phyloP scores from a whole-genome alignment of 345 rosid species.

The Salix exigua region DNA sequence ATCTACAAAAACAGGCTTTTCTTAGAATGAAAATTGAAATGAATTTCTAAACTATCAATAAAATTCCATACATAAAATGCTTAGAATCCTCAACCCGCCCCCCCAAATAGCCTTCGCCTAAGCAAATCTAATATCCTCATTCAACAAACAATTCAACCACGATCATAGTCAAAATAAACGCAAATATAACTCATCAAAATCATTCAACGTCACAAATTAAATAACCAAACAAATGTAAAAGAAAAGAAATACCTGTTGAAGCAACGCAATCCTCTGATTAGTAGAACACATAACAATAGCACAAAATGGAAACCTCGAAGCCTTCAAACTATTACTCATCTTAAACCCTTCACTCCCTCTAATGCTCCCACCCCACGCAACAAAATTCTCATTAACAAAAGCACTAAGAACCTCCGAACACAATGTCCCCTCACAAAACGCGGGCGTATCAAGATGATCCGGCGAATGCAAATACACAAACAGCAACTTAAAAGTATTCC shows the following conservation, averaged over 20 bases:
- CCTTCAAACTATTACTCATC: conserved; percentile 98
- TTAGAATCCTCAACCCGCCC: background rate
- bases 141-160: background rate
- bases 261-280: conserved; percentile 89
- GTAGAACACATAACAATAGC: conserved; percentile 97
- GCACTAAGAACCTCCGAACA: conserved; percentile 57
- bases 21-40: too few relatives aligned
- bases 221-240: background rate
- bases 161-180: background rate
- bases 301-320: conserved; percentile 86
- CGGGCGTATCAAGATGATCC: conserved; percentile 84
- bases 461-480: conserved; percentile 97
- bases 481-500: conserved; percentile 63
- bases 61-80: too few relatives aligned
- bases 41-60: too few relatives aligned
- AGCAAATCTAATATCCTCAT: background rate
- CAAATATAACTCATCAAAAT: background rate
- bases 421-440: conserved; percentile 70
- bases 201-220: background rate
- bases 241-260: conserved; percentile 65
- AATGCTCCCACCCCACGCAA: conserved; percentile 92
- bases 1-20: background rate
- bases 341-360: conserved; percentile 96
- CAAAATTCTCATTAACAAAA: conserved; percentile 88
- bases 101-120: background rate